phyloP scores from a whole-genome alignment of 257 asterid species.

The Ilex aquifolium region DNA sequence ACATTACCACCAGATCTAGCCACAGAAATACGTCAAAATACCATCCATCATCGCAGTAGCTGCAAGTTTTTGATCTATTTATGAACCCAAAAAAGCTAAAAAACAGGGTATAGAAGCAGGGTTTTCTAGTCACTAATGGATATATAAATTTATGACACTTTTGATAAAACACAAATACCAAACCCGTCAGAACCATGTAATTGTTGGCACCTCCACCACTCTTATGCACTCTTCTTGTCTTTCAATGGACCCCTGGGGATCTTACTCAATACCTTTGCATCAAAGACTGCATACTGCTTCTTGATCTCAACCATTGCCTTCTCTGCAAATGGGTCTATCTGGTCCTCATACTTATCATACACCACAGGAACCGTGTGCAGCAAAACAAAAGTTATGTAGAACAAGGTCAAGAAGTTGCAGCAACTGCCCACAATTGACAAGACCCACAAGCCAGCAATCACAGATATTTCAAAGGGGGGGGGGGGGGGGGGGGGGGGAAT shows the following conservation, averaged over 20 bases:
- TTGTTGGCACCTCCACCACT: not conserved
- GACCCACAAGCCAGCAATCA: constrained; percentile 54
- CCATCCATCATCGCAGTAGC: too few species aligned
- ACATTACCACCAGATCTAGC: too few species aligned
- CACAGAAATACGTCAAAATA: too few species aligned
- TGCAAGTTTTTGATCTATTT: too few species aligned
- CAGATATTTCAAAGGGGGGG: constrained; percentile 1
- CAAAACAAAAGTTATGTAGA: constrained; percentile 60
- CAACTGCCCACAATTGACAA: constrained; percentile 76
- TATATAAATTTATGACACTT: not conserved
- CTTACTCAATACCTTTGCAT: constrained; percentile 63
- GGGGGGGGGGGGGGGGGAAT: not conserved
- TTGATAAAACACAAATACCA: not conserved
- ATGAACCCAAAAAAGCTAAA: too few species aligned
- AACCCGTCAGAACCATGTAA: not conserved
- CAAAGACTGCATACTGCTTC: constrained; percentile 69
- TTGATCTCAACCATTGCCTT: constrained; percentile 56
- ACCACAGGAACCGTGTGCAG: constrained; percentile 76
- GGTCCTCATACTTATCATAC: constrained; percentile 76
- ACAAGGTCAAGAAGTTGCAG: constrained; percentile 79
- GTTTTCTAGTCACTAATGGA: too few species aligned
- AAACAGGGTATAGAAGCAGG: too few species aligned
- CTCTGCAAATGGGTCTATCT: constrained; percentile 67
- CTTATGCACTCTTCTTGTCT: constrained; percentile 55
- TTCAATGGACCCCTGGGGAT: constrained; percentile 57